Base-by-base conservation (phyloP, 2,329 filamentous ascomycete genomes). In the Diaporthe ilicicola region DNA sequence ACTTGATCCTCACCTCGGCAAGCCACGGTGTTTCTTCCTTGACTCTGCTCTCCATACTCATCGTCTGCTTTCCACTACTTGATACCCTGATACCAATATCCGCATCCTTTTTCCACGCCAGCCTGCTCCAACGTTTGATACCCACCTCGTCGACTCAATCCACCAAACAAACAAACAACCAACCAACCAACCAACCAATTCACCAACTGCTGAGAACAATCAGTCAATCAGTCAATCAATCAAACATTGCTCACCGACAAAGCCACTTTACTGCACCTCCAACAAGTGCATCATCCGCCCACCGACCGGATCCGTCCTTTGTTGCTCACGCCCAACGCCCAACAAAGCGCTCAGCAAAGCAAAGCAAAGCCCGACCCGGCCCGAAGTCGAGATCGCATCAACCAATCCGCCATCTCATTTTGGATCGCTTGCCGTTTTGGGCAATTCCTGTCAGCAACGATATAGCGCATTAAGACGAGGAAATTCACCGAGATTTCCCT, bases 351-450 rank as follows among this genome's bases (percentile, higher is more conserved):
- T 19, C n/a, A 37, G 9, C 42, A 27, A 29, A 65, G 46, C 62
- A 37, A 27, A 59, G 39, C 65, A 67, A 67, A 67, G 51, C 65
- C 65, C 65, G 65, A 59, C 44, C 53, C 53, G 65, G 65, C 44
- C 65, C 65, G 65, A 50, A 68, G 59, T 22, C 46, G 17, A 48
- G 10, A 37, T 29, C 42, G 65, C 59, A 59, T 56, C 65, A 55
- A 50, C 65, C 65, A 59, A 68, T 68, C 65, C 42, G 59, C 59
- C 42, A 62, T 9, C 59, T 62, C 59, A 62, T 62, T 37, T 62
- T 27, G 46, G 59, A 27, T 24, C 19, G 44, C 27, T 62, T 62
- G 27, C 59, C 53, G 65, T 50, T 59, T 56, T 24, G 24, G n/a
- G 32, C 32, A 13, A 67, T 42, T 32, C 53, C 32, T 29, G 53